phyloP scores from a whole-genome alignment of 2,329 filamentous ascomycete genomes.

The Chalara sp. region DNA sequence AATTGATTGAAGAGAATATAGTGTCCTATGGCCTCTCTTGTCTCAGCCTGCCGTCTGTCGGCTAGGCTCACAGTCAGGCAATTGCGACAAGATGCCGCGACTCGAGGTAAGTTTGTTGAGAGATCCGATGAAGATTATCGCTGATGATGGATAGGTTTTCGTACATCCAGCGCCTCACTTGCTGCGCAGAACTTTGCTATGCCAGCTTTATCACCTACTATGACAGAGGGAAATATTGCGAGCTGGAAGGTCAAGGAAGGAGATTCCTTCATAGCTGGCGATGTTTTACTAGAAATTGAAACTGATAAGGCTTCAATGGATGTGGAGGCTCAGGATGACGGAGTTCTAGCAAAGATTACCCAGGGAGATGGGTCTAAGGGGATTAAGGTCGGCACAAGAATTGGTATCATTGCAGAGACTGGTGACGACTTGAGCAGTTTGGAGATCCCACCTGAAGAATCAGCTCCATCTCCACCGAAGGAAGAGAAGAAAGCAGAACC shows the following conservation, averaged over 20 bases:
- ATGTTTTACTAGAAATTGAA: slow-evolving; percentile 87
- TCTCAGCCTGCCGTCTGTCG: slow-evolving; percentile 56
- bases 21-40: slow-evolving; percentile 56
- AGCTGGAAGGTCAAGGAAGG: slow-evolving; percentile 84
- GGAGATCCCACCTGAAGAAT: slow-evolving; percentile 67
- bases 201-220: slow-evolving; percentile 85
- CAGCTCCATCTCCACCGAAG: slow-evolving; percentile 22
- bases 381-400: slow-evolving; percentile 71
- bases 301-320: slow-evolving; percentile 95
- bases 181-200: slow-evolving; percentile 85
- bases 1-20: slow-evolving; percentile 18
- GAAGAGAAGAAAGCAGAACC: slow-evolving; percentile 10
- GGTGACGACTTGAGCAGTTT: slow-evolving; percentile 72
- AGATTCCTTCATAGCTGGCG: slow-evolving; percentile 72
- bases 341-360: slow-evolving; percentile 77
- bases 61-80: slow-evolving; percentile 50
- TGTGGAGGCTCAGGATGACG: slow-evolving; percentile 87
- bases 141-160: slow-evolving; percentile 46
- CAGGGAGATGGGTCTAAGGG: slow-evolving; percentile 66
- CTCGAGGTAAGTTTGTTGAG: slow-evolving; percentile 45
- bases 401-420: slow-evolving; percentile 74
- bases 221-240: slow-evolving; percentile 88
- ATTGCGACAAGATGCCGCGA: slow-evolving; percentile 44
- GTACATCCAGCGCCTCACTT: slow-evolving; percentile 52
- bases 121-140: slow-evolving; percentile 7